These are phyloP conservation scores for Monosporascus sp. DNA, from an alignment of 2,329 filamentous ascomycete genomes.

Conservation along the genomic window DNA sequence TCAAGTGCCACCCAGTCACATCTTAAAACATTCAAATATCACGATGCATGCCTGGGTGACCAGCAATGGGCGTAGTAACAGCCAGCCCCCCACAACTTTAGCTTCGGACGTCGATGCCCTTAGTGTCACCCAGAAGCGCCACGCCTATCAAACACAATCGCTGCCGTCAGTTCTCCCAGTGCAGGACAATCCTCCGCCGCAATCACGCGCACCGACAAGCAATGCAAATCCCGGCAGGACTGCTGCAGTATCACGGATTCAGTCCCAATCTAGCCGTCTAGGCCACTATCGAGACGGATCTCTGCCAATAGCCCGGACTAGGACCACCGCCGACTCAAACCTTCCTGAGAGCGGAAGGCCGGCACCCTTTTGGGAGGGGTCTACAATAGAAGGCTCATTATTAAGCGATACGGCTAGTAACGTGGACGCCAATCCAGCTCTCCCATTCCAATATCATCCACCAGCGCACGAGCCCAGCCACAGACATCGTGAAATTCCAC, in stretches of 20 bases:
- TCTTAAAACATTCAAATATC: constrained; percentile 26
- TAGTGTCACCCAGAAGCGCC: constrained; percentile 17
- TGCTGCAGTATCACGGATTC: constrained; percentile 15
- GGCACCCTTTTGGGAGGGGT: constrained; percentile 28
- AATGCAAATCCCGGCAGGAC: constrained; percentile 23
- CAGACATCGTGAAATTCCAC: constrained; percentile 20
- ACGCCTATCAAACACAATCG: constrained; percentile 14
- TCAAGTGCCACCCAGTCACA: constrained; percentile 25
- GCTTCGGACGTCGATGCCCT: constrained; percentile 16
- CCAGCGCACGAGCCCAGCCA: constrained; percentile 8
- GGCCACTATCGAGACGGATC: constrained; percentile 14
- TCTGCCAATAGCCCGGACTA: constrained; percentile 15
- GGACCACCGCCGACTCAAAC: constrained; percentile 4
- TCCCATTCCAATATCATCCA: background rate
- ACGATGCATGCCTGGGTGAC: constrained; percentile 31
- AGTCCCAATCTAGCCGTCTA: constrained; percentile 13
- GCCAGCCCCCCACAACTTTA: constrained; percentile 14
- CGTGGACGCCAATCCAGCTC: constrained; percentile 17
- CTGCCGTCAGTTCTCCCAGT: constrained; percentile 7
- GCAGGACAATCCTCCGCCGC: constrained; percentile 20
- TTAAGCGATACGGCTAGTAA: constrained; percentile 30
- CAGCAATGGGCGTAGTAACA: constrained; percentile 20
- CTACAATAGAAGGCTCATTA: constrained; percentile 27
- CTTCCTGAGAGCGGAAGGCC: constrained; percentile 10
- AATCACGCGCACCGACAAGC: constrained; percentile 24